Evolutionary conservation across 1,284 basidiomycete genomes (phyloP).

Genomic region (Kwoniella shivajii): DNA sequence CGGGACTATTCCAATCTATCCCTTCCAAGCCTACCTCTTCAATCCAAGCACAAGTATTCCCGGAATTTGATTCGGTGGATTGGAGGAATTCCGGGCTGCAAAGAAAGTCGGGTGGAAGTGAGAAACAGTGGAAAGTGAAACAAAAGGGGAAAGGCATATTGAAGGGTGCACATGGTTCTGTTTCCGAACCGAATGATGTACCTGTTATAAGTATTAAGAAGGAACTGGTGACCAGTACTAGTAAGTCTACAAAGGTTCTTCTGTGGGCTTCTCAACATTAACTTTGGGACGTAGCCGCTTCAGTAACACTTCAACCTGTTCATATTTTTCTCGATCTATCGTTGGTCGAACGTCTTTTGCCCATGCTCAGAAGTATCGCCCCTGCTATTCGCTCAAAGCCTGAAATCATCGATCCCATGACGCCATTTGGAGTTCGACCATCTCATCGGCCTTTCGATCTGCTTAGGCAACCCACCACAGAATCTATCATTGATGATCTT

Average conservation of each 20-base stretch:
- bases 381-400: slow-evolving; percentile 28
- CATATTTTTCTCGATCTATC: slow-evolving; percentile 76
- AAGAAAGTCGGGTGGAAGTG: slow-evolving; percentile 26
- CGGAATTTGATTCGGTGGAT: slow-evolving; percentile 47
- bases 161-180: slow-evolving; percentile 22
- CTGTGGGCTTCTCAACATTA: not conserved
- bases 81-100: slow-evolving; percentile 48
- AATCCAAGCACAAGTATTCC: slow-evolving; percentile 25
- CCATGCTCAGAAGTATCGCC: slow-evolving; percentile 39
- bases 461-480: slow-evolving; percentile 10
- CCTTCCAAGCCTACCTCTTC: slow-evolving; percentile 5
- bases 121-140: slow-evolving; percentile 47
- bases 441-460: not conserved
- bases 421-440: slow-evolving; percentile 1
- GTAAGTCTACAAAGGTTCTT: slow-evolving; percentile 19
- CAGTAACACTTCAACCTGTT: slow-evolving; percentile 59
- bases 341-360: slow-evolving; percentile 54
- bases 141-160: slow-evolving; percentile 38
- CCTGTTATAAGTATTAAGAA: slow-evolving; percentile 29
- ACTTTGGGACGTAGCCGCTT: slow-evolving; percentile 24
- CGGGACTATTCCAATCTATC: not conserved
- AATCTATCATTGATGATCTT: slow-evolving; percentile 32
- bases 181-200: slow-evolving; percentile 10
- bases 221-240: slow-evolving; percentile 13
- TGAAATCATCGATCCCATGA: not conserved